Percentiles rank a stretch among this genome's conserved stretches.
Conservation (phyloP, 2,329 filamentous ascomycete genomes). For the Corinectria fuckeliana region DNA sequence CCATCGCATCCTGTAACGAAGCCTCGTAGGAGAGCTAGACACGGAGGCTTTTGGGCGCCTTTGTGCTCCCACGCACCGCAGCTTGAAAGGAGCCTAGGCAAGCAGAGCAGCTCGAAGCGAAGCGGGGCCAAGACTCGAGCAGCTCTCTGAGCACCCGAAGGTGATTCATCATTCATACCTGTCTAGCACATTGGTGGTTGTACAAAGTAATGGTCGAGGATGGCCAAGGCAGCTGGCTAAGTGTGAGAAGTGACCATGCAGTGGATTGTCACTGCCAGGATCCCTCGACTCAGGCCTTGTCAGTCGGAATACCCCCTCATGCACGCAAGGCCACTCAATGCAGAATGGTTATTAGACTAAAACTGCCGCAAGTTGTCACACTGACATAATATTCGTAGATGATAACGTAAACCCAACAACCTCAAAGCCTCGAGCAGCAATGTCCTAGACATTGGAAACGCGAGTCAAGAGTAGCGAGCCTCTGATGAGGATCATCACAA, state of each 20-base stretch:
- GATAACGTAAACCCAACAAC: background rate
- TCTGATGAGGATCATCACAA: constrained; percentile 15
- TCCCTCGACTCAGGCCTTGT: background rate
- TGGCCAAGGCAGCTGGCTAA: background rate
- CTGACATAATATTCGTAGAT: background rate
- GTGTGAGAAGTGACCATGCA: background rate
- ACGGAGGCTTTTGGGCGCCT: background rate
- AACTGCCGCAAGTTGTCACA: constrained; percentile 1
- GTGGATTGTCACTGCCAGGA: background rate
- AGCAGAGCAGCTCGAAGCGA: constrained; percentile 7
- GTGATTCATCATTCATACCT: background rate
- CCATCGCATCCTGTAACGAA: background rate
- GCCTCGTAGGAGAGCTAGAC: background rate
- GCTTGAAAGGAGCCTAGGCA: background rate
- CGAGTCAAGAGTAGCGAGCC: constrained; percentile 26
- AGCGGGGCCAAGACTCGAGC: background rate
- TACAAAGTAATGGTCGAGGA: background rate
- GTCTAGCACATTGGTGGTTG: background rate
- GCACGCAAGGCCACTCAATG: constrained; percentile 12
- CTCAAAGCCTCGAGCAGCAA: constrained; percentile 7
- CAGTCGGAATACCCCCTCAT: background rate
- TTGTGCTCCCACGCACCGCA: background rate
- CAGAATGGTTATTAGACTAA: background rate
- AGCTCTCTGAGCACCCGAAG: background rate
- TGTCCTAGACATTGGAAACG: constrained; percentile 13